phyloP scores from a whole-genome alignment of 2,329 filamentous ascomycete genomes.

The Fusarium mundagurra region DNA sequence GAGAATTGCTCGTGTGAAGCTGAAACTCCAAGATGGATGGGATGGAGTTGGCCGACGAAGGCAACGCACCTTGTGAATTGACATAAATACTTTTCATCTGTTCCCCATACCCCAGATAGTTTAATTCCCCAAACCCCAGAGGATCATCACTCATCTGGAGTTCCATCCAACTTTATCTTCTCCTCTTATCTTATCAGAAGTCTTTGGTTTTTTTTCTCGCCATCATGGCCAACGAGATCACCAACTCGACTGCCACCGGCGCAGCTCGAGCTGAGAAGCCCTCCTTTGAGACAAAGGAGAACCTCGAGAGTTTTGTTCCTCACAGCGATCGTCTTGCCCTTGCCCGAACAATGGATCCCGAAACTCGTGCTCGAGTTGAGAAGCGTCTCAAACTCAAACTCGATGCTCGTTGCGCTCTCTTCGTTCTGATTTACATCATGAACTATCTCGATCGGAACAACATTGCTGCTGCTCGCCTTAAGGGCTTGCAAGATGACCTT shows the following conservation, averaged over 20 bases:
- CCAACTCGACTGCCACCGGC: neutral
- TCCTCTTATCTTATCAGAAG: neutral
- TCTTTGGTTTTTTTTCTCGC: neutral
- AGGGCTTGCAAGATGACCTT: slow-evolving; percentile 71
- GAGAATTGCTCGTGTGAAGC: neutral
- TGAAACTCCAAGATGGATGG: neutral
- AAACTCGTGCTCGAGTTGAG: slow-evolving; percentile 58
- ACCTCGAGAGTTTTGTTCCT: neutral
- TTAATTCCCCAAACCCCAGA: neutral
- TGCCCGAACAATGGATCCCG: neutral
- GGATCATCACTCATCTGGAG: neutral
- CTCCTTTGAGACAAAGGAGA: neutral
- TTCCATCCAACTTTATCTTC: neutral
- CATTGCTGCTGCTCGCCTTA: slow-evolving; percentile 72
- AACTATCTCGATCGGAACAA: slow-evolving; percentile 78
- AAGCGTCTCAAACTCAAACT: slow-evolving; percentile 75
- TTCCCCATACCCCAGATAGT: slow-evolving; percentile 20
- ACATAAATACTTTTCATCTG: slow-evolving; percentile 5
- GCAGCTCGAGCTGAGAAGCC: neutral
- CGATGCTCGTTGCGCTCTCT: slow-evolving; percentile 73
- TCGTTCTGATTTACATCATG: slow-evolving; percentile 78
- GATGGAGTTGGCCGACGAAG: neutral
- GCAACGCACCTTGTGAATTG: neutral
- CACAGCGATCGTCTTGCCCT: neutral
- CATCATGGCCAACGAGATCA: slow-evolving; percentile 7